Evolutionary conservation across 1,284 basidiomycete genomes (phyloP).

Genomic region (Mrakiaceae sp.): DNA sequence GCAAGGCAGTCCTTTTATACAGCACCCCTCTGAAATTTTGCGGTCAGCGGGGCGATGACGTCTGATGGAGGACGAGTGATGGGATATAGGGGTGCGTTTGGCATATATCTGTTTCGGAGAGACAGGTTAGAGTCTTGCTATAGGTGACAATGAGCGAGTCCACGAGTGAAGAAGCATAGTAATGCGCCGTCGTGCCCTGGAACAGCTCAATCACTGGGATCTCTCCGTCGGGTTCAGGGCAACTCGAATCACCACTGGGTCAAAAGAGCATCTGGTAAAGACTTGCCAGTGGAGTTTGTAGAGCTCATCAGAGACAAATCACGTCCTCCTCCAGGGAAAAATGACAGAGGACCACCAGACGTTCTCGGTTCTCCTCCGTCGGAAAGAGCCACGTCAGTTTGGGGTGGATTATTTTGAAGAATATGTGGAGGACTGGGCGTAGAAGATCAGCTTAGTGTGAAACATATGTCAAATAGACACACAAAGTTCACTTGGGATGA

Average conservation of each 20-base stretch:
- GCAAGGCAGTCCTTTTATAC: constrained; percentile 50
- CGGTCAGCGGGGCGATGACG: not conserved
- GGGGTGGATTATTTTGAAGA: constrained; percentile 67
- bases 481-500: constrained; percentile 48
- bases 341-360: constrained; percentile 43
- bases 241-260: too few species aligned
- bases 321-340: not conserved
- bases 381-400: constrained; percentile 65
- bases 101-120: too few species aligned
- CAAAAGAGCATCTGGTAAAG: too few species aligned
- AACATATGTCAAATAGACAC: not conserved
- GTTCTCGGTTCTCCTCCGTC: constrained; percentile 65
- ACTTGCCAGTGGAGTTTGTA: too few species aligned
- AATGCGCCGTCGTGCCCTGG: too few species aligned
- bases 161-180: too few species aligned
- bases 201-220: too few species aligned
- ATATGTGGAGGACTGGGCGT: constrained; percentile 55
- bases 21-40: constrained; percentile 54
- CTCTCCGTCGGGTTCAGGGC: too few species aligned
- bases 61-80: not conserved
- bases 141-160: too few species aligned
- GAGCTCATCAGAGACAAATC: too few species aligned
- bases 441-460: not conserved
- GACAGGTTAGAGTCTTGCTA: too few species aligned
- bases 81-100: too few species aligned